These are phyloP conservation scores for Sporopachydermia quercuum DNA, from an alignment of 805 yeast genomes.

Conservation along the genomic window DNA sequence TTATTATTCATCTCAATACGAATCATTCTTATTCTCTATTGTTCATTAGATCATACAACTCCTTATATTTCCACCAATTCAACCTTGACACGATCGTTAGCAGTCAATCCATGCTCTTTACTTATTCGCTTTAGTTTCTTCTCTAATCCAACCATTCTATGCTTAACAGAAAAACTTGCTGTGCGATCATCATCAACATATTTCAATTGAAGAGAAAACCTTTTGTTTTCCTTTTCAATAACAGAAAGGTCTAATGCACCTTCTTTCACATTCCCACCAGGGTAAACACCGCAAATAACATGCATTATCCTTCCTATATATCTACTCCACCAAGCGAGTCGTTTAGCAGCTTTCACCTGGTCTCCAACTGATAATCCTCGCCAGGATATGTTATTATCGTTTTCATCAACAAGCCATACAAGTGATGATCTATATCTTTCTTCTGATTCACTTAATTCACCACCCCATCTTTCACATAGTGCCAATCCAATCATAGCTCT, in stretches of 20 bases:
- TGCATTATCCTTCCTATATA: slow-evolving; percentile 62
- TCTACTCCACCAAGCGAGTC: slow-evolving; percentile 53
- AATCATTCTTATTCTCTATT: too few relatives aligned
- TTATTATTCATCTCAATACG: too few relatives aligned
- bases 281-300: slow-evolving; percentile 67
- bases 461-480: slow-evolving; percentile 72
- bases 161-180: slow-evolving; percentile 43
- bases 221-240: slow-evolving; percentile 14
- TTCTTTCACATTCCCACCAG: slow-evolving; percentile 63
- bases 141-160: slow-evolving; percentile 43
- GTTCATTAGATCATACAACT: neutral
- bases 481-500: slow-evolving; percentile 63
- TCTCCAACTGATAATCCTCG: neutral
- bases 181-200: slow-evolving; percentile 39
- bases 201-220: slow-evolving; percentile 25
- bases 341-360: slow-evolving; percentile 21
- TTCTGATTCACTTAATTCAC: slow-evolving; percentile 48
- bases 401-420: slow-evolving; percentile 17
- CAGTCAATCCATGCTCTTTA: slow-evolving; percentile 13
- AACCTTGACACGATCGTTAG: slow-evolving; percentile 9
- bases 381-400: slow-evolving; percentile 16
- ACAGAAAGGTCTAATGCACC: slow-evolving; percentile 34
- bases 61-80: slow-evolving; percentile 4
- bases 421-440: slow-evolving; percentile 12
- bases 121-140: slow-evolving; percentile 44